Conservation (phyloP, 495 filamentous ascomycete genomes). For the Hyaloscypha finlandica region DNA sequence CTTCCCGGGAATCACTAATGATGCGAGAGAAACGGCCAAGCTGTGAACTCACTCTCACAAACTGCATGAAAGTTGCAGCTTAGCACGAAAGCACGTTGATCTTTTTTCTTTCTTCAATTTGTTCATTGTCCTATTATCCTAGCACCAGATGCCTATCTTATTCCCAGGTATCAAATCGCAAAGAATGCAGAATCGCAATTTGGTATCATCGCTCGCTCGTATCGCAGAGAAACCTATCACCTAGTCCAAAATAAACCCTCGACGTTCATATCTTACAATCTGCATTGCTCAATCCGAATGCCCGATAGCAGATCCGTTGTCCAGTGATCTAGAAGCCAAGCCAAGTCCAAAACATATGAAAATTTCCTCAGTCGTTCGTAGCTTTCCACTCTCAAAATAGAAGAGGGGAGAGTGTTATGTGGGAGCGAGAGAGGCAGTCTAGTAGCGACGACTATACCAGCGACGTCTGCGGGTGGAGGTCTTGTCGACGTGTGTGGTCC, state of each 20-base stretch:
- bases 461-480: not conserved
- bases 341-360: no score
- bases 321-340: not conserved
- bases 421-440: not conserved
- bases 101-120: not conserved
- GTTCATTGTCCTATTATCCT: not conserved
- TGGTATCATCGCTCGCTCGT: not conserved
- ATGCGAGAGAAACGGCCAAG: no score
- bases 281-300: not conserved
- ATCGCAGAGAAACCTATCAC: not conserved
- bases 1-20: no score
- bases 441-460: slow-evolving; percentile 1
- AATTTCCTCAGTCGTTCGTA: no score
- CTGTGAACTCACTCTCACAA: no score
- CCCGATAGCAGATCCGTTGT: not conserved
- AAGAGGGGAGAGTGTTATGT: not conserved
- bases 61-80: no score
- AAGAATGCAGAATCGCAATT: slow-evolving; percentile 9
- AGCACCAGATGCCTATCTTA: not conserved
- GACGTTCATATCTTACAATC: not conserved
- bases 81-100: no score
- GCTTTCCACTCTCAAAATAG: not conserved
- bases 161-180: not conserved
- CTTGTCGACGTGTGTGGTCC: not conserved
- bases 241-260: not conserved